These are phyloP conservation scores for Bruguiera sexangula DNA, from an alignment of 345 rosid genomes.

Conservation along the genomic window DNA sequence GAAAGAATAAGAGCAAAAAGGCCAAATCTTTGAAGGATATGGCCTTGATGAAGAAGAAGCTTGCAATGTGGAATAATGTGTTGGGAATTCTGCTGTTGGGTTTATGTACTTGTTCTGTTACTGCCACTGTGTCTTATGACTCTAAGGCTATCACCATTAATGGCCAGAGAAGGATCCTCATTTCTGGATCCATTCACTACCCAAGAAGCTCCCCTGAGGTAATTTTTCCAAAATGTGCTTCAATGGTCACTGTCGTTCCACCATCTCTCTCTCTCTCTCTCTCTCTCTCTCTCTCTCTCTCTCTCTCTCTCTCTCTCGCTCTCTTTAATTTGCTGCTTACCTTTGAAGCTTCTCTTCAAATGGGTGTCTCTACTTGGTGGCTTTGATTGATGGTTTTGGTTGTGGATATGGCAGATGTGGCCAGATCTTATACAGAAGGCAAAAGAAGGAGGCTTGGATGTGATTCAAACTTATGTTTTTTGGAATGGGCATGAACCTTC, in stretches of 20 bases:
- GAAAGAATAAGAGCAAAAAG: slow-evolving; percentile 14
- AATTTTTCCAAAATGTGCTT: slow-evolving; percentile 31
- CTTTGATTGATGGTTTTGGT: slow-evolving; percentile 15
- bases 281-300: not conserved
- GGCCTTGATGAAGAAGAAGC: slow-evolving; percentile 43
- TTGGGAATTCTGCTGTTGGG: slow-evolving; percentile 32
- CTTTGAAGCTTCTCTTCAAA: slow-evolving; percentile 11
- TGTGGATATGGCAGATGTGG: slow-evolving; percentile 73
- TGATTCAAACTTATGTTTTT: slow-evolving; percentile 97
- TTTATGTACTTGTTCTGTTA: slow-evolving; percentile 39
- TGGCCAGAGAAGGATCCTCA: slow-evolving; percentile 85
- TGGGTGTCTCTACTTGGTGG: slow-evolving; percentile 13
- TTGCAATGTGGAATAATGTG: slow-evolving; percentile 40
- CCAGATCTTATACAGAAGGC: slow-evolving; percentile 97
- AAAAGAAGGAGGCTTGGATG: slow-evolving; percentile 94
- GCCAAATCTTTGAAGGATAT: slow-evolving; percentile 32
- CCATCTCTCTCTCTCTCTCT: not conserved
- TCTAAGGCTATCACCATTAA: slow-evolving; percentile 71
- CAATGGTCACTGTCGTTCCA: slow-evolving; percentile 14
- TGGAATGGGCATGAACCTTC: slow-evolving; percentile 99
- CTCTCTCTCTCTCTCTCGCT: not conserved
- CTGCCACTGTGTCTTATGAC: slow-evolving; percentile 82
- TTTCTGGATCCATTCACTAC: slow-evolving; percentile 98
- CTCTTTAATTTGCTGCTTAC: not conserved
- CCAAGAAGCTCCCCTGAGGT: slow-evolving; percentile 99